Evolutionary conservation across 345 rosid genomes (phyloP), one percentile per base, ranked within the genome.

Genomic region (Populus davidiana): DNA sequence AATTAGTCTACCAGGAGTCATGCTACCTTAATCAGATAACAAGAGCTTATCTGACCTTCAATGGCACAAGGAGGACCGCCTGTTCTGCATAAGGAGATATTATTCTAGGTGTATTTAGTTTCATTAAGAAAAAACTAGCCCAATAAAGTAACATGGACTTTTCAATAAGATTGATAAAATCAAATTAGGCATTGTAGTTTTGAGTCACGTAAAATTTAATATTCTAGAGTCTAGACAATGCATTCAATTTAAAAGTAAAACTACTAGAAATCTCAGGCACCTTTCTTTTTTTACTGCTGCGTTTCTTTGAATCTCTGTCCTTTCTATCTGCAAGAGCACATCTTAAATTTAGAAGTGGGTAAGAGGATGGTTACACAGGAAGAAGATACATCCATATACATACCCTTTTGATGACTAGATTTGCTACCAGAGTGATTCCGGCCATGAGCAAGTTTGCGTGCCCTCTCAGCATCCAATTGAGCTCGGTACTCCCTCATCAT

Each of bases 401-500:
- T 67, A 90, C 98, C 97, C 76, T 83, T 94, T 73, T 84, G 86
- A 62, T 39, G 80, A 75, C 50, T 82, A 23, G 93, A 89, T 77
- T 90, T 96, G 73, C 82, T 81, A 72, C 89, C 78, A 69, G 94
- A 89, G 69, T 89, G 90, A 83, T 96, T 96, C 86, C 93, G 87
- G 70, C 99, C 99, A 21, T 91, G 92, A 35, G 97, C 87, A 77
- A 96, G 98, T 87, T 94, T 96, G 83, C 49, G 79, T 27, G 99
- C 88, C 86, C 99, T 90, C 85, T 96, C 99, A 76, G 97, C 99
- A 88, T 94, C 97, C 52, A 96, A 85, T 85, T 94, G 98, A 66
- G 99, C 98, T 85, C 99, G 89, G 85, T 96, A 96, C 82, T 94
- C 97, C 54, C 90, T 87, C 99, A 96, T 96, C 95, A 96, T 90